A percentile compares a stretch with the other conserved stretches of the same genome.
These are phyloP conservation scores for Tricholoma flavovirens DNA, from an alignment of 768 basidiomycete genomes.

Conservation along the genomic window DNA sequence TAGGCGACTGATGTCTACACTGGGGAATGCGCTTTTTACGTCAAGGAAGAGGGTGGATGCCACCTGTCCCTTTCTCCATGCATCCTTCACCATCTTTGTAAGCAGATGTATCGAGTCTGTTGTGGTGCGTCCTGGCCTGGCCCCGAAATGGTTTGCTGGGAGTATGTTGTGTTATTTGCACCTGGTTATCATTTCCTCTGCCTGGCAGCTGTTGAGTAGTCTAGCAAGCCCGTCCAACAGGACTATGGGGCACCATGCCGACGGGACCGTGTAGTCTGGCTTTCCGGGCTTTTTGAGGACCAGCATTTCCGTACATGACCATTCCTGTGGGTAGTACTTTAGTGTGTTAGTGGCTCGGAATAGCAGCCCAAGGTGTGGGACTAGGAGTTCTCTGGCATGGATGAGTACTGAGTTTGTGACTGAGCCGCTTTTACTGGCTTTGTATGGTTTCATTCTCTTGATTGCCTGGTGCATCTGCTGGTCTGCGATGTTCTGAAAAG, in stretches of 20 bases:
- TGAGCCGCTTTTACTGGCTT: neutral
- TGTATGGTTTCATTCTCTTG: neutral
- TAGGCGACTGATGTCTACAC: neutral
- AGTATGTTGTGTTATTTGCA: neutral
- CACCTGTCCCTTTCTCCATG: conserved; percentile 24
- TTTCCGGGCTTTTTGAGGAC: conserved; percentile 1
- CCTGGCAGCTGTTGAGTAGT: neutral
- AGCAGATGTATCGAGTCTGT: conserved; percentile 27
- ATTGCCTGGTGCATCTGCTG: neutral
- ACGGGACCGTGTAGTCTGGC: neutral
- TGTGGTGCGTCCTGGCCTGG: conserved; percentile 21
- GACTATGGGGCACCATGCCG: neutral
- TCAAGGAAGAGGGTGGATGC: conserved; percentile 24
- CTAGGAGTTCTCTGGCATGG: neutral
- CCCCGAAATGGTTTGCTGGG: neutral
- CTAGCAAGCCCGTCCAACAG: neutral
- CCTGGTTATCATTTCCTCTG: neutral
- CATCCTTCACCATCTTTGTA: conserved; percentile 26
- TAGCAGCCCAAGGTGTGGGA: neutral
- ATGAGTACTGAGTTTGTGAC: neutral
- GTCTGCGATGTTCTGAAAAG: neutral
- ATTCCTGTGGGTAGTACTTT: neutral
- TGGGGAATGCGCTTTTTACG: conserved; percentile 15
- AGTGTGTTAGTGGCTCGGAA: neutral
- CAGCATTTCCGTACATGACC: neutral